These are phyloP conservation scores for Starmerella bacillaris DNA, from an alignment of 805 yeast genomes.

Conservation along the genomic window DNA sequence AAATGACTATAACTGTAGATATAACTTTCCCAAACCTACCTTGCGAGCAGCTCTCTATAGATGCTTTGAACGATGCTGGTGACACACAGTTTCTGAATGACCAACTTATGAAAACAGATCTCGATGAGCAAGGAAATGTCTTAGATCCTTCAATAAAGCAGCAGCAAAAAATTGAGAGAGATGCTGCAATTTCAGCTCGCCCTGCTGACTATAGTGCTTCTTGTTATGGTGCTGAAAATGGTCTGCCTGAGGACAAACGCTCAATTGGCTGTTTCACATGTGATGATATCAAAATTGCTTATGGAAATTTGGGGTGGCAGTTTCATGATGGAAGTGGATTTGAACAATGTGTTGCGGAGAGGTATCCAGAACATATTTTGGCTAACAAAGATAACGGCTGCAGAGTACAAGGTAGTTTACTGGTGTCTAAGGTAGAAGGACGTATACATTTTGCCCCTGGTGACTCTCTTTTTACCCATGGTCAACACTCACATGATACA, in stretches of 20 bases:
- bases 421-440: slow-evolving; percentile 73
- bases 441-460: slow-evolving; percentile 95
- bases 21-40: slow-evolving; percentile 72
- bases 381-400: slow-evolving; percentile 68
- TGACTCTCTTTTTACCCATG: slow-evolving; percentile 38
- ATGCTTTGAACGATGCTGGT: slow-evolving; percentile 77
- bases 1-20: slow-evolving; percentile 64
- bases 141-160: slow-evolving; percentile 28
- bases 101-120: slow-evolving; percentile 54
- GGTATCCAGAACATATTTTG: slow-evolving; percentile 49
- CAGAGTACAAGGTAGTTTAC: slow-evolving; percentile 59
- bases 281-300: slow-evolving; percentile 62
- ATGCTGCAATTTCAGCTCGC: slow-evolving; percentile 18
- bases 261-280: slow-evolving; percentile 58
- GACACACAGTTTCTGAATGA: slow-evolving; percentile 62
- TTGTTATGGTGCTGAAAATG: slow-evolving; percentile 53
- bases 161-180: slow-evolving; percentile 25
- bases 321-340: slow-evolving; percentile 76
- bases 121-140: slow-evolving; percentile 36
- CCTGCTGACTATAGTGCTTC: slow-evolving; percentile 53
- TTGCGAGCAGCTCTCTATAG: slow-evolving; percentile 61
- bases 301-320: slow-evolving; percentile 64
- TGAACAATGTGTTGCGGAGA: slow-evolving; percentile 80
- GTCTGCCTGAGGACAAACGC: slow-evolving; percentile 31
- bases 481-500: slow-evolving; percentile 63